A percentile compares a stretch with the other conserved stretches of the same genome.
These are phyloP conservation scores for Harringtonia lauricola DNA, from an alignment of 2,329 filamentous ascomycete species.

Conservation along the genomic window DNA sequence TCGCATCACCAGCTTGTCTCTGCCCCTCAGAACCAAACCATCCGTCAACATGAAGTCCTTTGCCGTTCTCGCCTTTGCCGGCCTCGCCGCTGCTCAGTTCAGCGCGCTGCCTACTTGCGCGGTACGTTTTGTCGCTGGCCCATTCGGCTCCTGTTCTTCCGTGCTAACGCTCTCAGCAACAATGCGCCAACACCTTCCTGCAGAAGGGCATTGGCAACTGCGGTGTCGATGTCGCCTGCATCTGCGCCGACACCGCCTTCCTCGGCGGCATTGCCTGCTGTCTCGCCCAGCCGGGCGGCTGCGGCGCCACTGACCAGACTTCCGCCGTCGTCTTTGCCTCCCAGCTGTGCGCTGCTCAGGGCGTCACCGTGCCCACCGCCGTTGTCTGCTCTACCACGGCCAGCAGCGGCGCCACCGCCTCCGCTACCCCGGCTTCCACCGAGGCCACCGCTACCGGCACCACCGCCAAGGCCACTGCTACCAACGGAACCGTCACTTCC, in stretches of 20 bases:
- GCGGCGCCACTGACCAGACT: conserved; percentile 17
- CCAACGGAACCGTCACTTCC: conserved; percentile 5
- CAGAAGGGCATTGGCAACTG: conserved; percentile 21
- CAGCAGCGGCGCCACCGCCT: background rate
- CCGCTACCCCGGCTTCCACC: conserved; percentile 4
- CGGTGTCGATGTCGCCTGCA: conserved; percentile 24
- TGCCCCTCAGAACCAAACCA: background rate
- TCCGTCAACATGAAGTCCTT: conserved; percentile 30
- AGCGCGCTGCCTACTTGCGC: conserved; percentile 39
- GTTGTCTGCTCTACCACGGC: conserved; percentile 17
- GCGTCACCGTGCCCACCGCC: conserved; percentile 21
- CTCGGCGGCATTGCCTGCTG: conserved; percentile 28
- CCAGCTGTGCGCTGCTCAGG: conserved; percentile 20
- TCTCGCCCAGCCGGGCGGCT: conserved; percentile 16
- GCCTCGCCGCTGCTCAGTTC: conserved; percentile 40
- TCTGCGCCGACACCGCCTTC: conserved; percentile 29
- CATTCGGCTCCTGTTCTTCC: background rate
- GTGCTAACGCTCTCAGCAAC: too few relatives aligned
- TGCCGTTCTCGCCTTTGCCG: conserved; percentile 32
- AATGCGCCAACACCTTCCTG: conserved; percentile 20
- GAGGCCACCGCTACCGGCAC: conserved; percentile 7
- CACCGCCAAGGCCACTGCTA: conserved; percentile 2
- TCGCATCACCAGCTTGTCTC: background rate
- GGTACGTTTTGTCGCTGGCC: conserved; percentile 28
- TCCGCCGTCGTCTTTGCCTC: conserved; percentile 20